Base-by-base conservation (phyloP, 768 basidiomycete genomes). In the Galerina sulciceps region DNA sequence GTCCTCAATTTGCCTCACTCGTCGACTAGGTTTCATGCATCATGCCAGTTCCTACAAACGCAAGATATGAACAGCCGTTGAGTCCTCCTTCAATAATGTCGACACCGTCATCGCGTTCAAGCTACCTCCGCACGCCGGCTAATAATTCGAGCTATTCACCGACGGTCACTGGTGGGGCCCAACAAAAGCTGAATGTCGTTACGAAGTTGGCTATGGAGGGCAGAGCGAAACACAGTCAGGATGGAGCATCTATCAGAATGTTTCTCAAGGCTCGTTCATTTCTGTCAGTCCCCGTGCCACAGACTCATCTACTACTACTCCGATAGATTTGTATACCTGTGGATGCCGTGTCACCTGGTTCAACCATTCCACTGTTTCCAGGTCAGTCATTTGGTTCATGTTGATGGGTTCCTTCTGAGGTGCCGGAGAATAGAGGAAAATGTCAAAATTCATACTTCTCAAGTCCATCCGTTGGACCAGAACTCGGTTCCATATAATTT, bases 401-500 rank as follows among this genome's bases (percentile, higher is more conserved):
- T n/a, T 20, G 9, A 41, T 55, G 34, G 48, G 42, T 48, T 31
- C 35, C n/a, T 20, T 35, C 18, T 55, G 22, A 46, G 17, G 18
- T 55, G 48, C 11, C 17, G 53, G 23, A 17, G 47, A 38, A 6
- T 65, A 91, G 91, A 93, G 86, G 90, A 90, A 61, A 91, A 89
- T 67, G 75, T 93, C 59, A 91, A 90, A 71, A 81, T 93, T 46
- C 68, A 90, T 42, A 80, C 83, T 8, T 88, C 88, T 9, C 83
- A 90, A 69, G 84, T 91, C 3, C 91, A 93, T 64, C 91, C 92
- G 8, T 75, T 93, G 35, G 89, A 93, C 72, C 76, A 71, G 55
- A 83, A 83, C 59, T 90, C 88, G 4, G 80, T 80, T 2, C 91
- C 91, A 8, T 93, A 91, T 74, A 85, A 84, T 67, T 92, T 92